Evolutionary conservation across 2,329 filamentous ascomycete species (phyloP).

Genomic region (Diaporthe citri): DNA sequence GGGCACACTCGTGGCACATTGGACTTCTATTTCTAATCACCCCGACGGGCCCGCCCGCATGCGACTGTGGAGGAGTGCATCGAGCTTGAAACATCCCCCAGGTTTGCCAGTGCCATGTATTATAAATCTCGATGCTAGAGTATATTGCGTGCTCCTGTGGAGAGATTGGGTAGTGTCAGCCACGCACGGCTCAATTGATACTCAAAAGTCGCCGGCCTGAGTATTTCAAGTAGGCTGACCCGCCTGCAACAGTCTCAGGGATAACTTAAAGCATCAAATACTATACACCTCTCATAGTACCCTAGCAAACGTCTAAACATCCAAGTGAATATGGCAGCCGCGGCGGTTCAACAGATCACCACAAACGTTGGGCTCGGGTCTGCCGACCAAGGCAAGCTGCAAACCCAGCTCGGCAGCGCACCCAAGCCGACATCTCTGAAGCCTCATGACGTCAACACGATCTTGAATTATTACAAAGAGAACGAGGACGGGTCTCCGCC

Average conservation of each 20-base stretch:
- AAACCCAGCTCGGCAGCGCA: conserved; percentile 2
- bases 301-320: not conserved
- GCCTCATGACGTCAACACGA: conserved; percentile 21
- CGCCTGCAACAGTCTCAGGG: not conserved
- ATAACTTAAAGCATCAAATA: not conserved
- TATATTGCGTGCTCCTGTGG: conserved; percentile 25
- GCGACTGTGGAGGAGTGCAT: not conserved
- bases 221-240: conserved; percentile 5
- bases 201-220: conserved; percentile 6
- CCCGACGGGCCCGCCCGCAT: not conserved
- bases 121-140: conserved; percentile 6
- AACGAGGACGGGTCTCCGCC: conserved; percentile 14
- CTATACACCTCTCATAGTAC: not conserved
- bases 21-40: conserved; percentile 20
- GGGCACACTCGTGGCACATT: not conserved
- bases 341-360: conserved; percentile 1
- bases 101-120: not conserved
- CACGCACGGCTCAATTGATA: no score
- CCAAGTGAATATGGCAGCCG: not conserved
- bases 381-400: not conserved
- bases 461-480: conserved; percentile 17
- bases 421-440: conserved; percentile 10
- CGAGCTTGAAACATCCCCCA: conserved; percentile 1
- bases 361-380: conserved; percentile 8
- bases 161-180: conserved; percentile 20